Evolutionary conservation across 1,284 basidiomycete species (phyloP).

Genomic region (Retiboletus fuscus): DNA sequence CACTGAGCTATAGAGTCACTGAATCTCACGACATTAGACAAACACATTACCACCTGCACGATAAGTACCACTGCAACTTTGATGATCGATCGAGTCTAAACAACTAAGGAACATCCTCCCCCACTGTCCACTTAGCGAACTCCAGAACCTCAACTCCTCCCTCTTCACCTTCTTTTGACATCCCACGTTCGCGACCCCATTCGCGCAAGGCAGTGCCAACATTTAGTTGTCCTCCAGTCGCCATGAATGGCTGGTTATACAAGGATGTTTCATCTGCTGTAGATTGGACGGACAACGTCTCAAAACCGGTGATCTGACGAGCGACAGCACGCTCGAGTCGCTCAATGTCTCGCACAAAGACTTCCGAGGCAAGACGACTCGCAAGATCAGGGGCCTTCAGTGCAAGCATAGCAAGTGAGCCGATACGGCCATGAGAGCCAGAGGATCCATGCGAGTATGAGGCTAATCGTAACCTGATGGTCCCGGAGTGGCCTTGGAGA

Average conservation of each 20-base stretch:
- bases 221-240: constrained; percentile 66
- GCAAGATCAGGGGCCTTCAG: constrained; percentile 63
- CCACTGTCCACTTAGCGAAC: constrained; percentile 77
- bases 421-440: constrained; percentile 75
- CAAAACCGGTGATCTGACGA: constrained; percentile 89
- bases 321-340: constrained; percentile 83
- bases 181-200: constrained; percentile 74
- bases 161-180: constrained; percentile 56
- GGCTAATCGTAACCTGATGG: constrained; percentile 71
- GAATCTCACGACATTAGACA: not conserved
- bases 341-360: constrained; percentile 66
- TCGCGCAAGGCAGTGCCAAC: constrained; percentile 72
- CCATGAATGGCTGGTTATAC: constrained; percentile 87
- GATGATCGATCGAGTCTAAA: constrained; percentile 16
- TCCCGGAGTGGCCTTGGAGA: constrained; percentile 53
- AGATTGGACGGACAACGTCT: constrained; percentile 70
- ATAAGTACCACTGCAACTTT: not conserved
- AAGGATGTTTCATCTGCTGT: constrained; percentile 70
- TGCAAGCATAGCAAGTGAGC: constrained; percentile 73
- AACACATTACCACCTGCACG: too few relatives aligned
- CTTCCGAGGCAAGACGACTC: constrained; percentile 56
- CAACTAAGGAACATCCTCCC: constrained; percentile 50
- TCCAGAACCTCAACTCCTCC: constrained; percentile 69
- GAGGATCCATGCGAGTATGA: constrained; percentile 83
- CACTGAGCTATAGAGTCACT: constrained; percentile 53